phyloP scores from a whole-genome alignment of 768 basidiomycete species.

The Boletus rufocinnamomeus region DNA sequence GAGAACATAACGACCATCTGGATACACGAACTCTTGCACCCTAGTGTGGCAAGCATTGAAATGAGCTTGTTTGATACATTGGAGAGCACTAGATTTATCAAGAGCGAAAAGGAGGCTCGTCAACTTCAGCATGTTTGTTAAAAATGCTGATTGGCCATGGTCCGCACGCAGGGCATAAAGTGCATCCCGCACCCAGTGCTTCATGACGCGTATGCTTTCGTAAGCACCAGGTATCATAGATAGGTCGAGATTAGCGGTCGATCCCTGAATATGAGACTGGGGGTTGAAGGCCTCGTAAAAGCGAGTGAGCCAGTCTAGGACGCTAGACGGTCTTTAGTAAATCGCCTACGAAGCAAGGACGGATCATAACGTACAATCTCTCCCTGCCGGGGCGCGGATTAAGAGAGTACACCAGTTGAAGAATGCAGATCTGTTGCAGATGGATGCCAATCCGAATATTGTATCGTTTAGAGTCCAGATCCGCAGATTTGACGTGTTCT shows the following conservation, averaged over 20 bases:
- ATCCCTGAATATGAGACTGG: slow-evolving; percentile 46
- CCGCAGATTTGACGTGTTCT: slow-evolving; percentile 34
- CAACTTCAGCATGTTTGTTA: slow-evolving; percentile 44
- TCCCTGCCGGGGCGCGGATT: slow-evolving; percentile 4
- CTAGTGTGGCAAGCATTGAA: slow-evolving; percentile 19
- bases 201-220: slow-evolving; percentile 39
- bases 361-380: slow-evolving; percentile 4
- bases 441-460: slow-evolving; percentile 44
- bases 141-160: slow-evolving; percentile 26
- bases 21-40: slow-evolving; percentile 9
- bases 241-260: slow-evolving; percentile 37
- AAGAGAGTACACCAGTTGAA: slow-evolving; percentile 32
- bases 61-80: slow-evolving; percentile 37
- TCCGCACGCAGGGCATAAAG: slow-evolving; percentile 35
- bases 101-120: slow-evolving; percentile 42
- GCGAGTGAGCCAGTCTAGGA: slow-evolving; percentile 41
- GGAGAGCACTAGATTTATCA: slow-evolving; percentile 34
- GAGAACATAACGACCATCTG: slow-evolving; percentile 29
- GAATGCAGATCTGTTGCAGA: slow-evolving; percentile 52
- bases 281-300: slow-evolving; percentile 56
- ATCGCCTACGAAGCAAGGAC: neutral
- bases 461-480: slow-evolving; percentile 35
- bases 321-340: neutral
- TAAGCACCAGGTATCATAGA: slow-evolving; percentile 42
- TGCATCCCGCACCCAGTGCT: slow-evolving; percentile 47